Evolutionary conservation across 305 asterid species (phyloP).

Genomic region (Solanum hybrid): DNA sequence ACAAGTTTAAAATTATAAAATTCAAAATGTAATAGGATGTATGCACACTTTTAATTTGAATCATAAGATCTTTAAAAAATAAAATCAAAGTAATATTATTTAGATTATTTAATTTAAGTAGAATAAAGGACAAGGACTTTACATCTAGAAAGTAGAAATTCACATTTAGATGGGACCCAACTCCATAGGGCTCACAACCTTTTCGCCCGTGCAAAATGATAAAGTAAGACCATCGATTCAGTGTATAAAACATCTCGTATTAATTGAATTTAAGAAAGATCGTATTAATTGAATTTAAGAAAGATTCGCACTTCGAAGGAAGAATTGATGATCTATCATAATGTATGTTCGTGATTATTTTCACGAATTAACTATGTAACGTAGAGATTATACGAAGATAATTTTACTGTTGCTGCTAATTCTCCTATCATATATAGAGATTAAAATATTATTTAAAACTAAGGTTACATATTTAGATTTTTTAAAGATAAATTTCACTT

Average conservation of each 20-base stretch:
- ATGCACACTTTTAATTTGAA: background rate
- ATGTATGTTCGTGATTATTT: background rate
- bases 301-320: fast-evolving
- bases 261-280: no score
- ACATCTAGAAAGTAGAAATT: background rate
- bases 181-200: background rate
- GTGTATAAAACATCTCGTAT: no score
- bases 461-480: no score
- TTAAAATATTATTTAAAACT: no score
- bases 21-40: background rate
- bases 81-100: background rate
- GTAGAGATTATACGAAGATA: background rate
- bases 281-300: no score
- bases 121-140: background rate
- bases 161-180: background rate
- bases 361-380: background rate
- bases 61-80: background rate
- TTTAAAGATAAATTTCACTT: background rate
- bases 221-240: background rate
- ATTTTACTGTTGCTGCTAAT: background rate
- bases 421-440: no score
- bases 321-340: no score
- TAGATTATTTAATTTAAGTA: background rate
- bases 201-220: background rate
- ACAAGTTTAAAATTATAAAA: no score